Base-by-base conservation (phyloP, 768 basidiomycete genomes). In the Leccinum boreale region DNA sequence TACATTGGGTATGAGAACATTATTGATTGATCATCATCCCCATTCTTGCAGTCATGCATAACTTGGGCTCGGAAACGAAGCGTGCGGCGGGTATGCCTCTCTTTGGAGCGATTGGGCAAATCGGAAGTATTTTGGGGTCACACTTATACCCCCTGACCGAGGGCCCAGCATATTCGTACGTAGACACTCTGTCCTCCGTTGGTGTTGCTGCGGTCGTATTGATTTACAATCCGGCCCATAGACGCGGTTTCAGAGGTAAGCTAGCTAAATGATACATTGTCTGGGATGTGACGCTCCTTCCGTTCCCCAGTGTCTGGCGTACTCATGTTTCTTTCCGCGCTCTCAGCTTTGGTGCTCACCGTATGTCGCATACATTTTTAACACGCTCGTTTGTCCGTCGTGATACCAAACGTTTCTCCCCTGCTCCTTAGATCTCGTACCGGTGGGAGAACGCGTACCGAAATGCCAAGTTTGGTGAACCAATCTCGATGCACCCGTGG, bases 361-460 rank as follows among this genome's bases (percentile, higher is more conserved):
- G 69, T 70, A 52, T 19, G 67, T 60, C 11, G 28, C 28, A 11
- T 6, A 8, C 11, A 11, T 21, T 24, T 26, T 29, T 49, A 21
- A 5, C 31, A 29, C 6, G 17, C 15, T 4, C 48, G 19, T 29
- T 23, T 9, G 7, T 1, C 11, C 53, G 21, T 35, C 12, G 35
- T 14, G 19, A 44, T 3, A 15, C 24, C 36, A 17, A 24, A 28
- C 23, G 4, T 9, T 23, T 28, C 0, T 8, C 35, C 19, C 6
- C 19, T 11, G 7, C 3, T 19, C 6, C 36, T 15, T 11, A 89
- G 87, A 70, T 80, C n/a, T 86, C 85, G 2, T 90, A 86, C 63
- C 81, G 82, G 39, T 62, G 70, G 64, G 87, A 89, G 26, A 90
- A 90, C 58, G 73, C 75, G 5, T 75, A 77, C 17, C 75, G 87